Evolutionary conservation across 2,329 filamentous ascomycete species (phyloP).

Genomic region (Beauveria sp.): DNA sequence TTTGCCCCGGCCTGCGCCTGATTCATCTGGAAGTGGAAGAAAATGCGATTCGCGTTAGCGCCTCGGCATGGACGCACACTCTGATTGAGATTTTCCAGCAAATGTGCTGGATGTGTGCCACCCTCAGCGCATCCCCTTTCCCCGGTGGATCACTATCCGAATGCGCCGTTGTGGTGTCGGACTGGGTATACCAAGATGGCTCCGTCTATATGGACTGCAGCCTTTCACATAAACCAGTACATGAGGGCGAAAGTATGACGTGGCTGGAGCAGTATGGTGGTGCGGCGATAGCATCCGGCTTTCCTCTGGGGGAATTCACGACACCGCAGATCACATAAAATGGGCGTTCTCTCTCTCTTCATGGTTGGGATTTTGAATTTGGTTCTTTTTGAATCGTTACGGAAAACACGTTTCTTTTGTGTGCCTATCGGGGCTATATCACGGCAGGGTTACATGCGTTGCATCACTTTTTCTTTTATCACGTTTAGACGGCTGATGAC

Average conservation of each 20-base stretch:
- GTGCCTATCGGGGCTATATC: not conserved
- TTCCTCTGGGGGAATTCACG: constrained; percentile 20
- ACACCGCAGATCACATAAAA: constrained; percentile 2
- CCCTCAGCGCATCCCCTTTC: constrained; percentile 28
- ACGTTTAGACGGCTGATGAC: constrained; percentile 8
- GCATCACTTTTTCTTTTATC: not conserved
- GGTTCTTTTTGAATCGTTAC: not conserved
- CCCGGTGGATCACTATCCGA: constrained; percentile 22
- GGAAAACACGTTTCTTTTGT: constrained; percentile 3
- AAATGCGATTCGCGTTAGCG: constrained; percentile 23
- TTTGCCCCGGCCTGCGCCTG: constrained; percentile 25
- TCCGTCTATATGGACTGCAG: constrained; percentile 28
- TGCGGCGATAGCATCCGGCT: constrained; percentile 27
- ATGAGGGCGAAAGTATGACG: constrained; percentile 19
- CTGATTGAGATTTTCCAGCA: constrained; percentile 30
- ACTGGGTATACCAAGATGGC: constrained; percentile 26
- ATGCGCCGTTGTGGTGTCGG: constrained; percentile 22
- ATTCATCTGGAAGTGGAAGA: constrained; percentile 29
- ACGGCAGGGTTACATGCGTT: not conserved
- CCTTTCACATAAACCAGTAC: constrained; percentile 24
- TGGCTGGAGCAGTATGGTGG: constrained; percentile 25
- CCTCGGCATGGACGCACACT: constrained; percentile 27
- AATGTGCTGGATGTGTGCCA: constrained; percentile 30
- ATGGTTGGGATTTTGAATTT: not conserved
- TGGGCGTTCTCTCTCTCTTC: not conserved